Conservation (phyloP, 495 filamentous ascomycete genomes). For the Umbilicaria muhlenbergii region DNA sequence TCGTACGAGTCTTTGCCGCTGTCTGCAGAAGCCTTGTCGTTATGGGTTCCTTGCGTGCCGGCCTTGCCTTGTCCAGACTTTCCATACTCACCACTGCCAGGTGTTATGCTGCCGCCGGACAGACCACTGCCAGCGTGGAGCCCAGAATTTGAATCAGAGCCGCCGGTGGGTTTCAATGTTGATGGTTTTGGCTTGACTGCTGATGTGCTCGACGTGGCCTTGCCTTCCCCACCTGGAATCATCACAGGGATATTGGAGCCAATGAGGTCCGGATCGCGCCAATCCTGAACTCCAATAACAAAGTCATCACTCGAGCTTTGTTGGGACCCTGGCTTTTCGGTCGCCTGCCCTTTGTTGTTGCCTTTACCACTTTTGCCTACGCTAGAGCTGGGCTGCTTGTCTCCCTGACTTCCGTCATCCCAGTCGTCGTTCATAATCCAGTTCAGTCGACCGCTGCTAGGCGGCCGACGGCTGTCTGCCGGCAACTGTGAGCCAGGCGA, state of each 20-base stretch:
- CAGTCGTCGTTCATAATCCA: constrained; percentile 59
- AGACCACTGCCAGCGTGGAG: constrained; percentile 23
- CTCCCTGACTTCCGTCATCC: constrained; percentile 36
- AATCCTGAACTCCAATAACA: constrained; percentile 85
- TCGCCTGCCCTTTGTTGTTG: constrained; percentile 2
- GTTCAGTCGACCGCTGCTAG: constrained; percentile 70
- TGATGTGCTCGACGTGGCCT: constrained; percentile 13
- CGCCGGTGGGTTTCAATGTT: constrained; percentile 1
- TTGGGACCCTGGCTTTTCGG: constrained; percentile 6
- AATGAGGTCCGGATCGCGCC: constrained; percentile 74
- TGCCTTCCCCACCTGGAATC: constrained; percentile 11
- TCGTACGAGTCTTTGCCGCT: neutral
- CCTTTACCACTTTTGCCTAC: constrained; percentile 9
- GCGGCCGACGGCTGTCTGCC: constrained; percentile 50
- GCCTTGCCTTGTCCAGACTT: constrained; percentile 14
- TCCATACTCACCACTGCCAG: constrained; percentile 62
- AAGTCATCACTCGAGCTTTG: constrained; percentile 47
- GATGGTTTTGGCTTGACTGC: constrained; percentile 5
- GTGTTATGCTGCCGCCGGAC: constrained; percentile 56
- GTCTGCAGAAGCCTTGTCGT: neutral
- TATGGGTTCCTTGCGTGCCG: neutral
- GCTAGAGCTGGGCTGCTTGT: constrained; percentile 7
- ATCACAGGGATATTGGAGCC: constrained; percentile 13
- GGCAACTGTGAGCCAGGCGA: constrained; percentile 11
- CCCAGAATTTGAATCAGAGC: constrained; percentile 17